Conservation (phyloP, 176 grass and related monocot genomes). For the Elaeis guineensis region DNA sequence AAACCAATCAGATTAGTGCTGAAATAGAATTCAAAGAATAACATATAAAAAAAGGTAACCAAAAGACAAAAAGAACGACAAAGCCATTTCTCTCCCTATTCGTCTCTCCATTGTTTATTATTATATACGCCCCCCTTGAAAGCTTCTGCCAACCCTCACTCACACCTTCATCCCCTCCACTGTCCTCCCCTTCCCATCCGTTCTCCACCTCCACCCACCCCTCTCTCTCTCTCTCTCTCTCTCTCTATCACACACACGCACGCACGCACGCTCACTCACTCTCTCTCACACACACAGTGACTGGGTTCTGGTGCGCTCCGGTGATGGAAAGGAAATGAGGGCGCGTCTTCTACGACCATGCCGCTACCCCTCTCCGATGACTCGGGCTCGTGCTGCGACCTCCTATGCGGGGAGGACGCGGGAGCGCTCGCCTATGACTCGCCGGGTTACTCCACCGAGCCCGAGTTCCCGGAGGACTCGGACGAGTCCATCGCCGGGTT, state of each 20-base stretch:
- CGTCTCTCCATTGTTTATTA: too few relatives aligned
- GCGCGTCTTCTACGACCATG: neutral
- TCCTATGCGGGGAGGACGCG: conserved; percentile 71
- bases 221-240: conserved; percentile 27
- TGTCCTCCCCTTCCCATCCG: too few relatives aligned
- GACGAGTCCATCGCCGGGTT: conserved; percentile 38
- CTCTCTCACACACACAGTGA: neutral
- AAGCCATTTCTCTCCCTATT: too few relatives aligned
- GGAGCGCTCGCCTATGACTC: conserved; percentile 13
- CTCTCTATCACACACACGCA: neutral
- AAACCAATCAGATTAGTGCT: too few relatives aligned
- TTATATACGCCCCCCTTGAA: too few relatives aligned
- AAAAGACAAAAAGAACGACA: too few relatives aligned
- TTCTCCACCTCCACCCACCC: neutral
- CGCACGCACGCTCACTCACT: neutral
- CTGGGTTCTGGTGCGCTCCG: conserved; percentile 27
- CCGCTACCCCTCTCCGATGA: neutral
- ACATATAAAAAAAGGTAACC: too few relatives aligned
- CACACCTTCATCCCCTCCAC: too few relatives aligned
- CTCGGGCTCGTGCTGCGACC: conserved; percentile 19
- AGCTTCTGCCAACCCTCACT: too few relatives aligned
- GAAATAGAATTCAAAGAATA: too few relatives aligned
- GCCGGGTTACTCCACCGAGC: neutral
- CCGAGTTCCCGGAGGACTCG: conserved; percentile 15
- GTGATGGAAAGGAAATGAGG: conserved; percentile 29